Evolutionary conservation across 2,329 filamentous ascomycete species (phyloP), one percentile per base, ranked within the genome.

Genomic region (Colletotrichum plurivorum): DNA sequence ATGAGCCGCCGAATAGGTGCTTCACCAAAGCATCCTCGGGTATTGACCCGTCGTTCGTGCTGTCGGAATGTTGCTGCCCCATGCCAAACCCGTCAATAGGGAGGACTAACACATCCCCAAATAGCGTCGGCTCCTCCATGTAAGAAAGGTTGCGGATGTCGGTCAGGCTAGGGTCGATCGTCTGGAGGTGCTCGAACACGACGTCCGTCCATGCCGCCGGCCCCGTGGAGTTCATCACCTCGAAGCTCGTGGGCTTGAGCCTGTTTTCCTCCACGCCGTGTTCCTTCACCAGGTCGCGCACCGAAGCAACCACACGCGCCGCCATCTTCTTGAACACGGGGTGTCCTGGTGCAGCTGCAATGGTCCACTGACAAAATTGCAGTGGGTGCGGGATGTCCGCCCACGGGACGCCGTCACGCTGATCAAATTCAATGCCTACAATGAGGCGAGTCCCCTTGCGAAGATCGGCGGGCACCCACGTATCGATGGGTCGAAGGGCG

Each of bases 181-280:
- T 51, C 54, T 72, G 73, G 52, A 79, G 60, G 55, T 77, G 71
- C 39, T 74, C 70, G 10, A 76, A 75, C 43, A 79, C 74, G 15
- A 77, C 73, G 18, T 77, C 77, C 13, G 77, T 77, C 71, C 74
- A 79, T 2, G 77, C 75, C n/a, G 75, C 74, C 0, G 78, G 77
- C 0, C 78, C 77, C 1, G 78, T 78, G 13, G 76, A 75, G 63
- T 73, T 78, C 73, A 78, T 74, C 5, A 78, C 75, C 41, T 79
- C 76, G 56, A 74, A 63, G 60, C 73, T 77, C 20, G 69, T 71
- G 9, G 73, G 71, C 25, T 71, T 57, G 2, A 78, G 55, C 18
- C 73, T 13, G 6, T 5, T 31, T 6, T 48, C 48, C 25, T 8
- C 31, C 6, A 31, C 49, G 1, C 51, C 48, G 15, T 69, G 48